phyloP scores from a whole-genome alignment of 2,329 filamentous ascomycete species.

The Alternaria novae-zelandiae region DNA sequence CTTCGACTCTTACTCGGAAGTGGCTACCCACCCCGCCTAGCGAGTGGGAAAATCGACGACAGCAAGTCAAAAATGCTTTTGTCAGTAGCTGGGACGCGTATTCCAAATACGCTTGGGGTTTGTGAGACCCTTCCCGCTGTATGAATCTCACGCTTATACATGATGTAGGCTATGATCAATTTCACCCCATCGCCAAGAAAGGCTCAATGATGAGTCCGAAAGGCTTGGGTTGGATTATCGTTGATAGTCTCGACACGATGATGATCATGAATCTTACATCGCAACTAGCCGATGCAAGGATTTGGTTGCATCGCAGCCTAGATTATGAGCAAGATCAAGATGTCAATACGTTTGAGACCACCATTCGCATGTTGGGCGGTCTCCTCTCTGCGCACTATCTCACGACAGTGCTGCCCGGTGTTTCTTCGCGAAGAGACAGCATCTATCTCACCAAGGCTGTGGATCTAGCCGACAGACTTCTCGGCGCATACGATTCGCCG shows the following conservation, averaged over 20 bases:
- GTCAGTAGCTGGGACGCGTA: neutral
- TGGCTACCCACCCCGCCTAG: neutral
- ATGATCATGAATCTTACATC: neutral
- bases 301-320: neutral
- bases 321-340: neutral
- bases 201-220: neutral
- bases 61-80: neutral
- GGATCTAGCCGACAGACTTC: neutral
- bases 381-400: neutral
- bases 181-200: neutral
- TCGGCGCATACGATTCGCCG: neutral
- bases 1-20: neutral
- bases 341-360: neutral
- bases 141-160: neutral
- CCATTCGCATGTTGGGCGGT: neutral
- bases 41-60: neutral
- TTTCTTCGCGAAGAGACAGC: neutral
- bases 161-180: neutral
- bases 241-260: neutral
- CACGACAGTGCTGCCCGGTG: neutral
- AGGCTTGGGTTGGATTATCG: neutral
- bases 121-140: neutral
- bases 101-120: neutral
- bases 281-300: neutral
- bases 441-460: neutral